Base-by-base conservation (phyloP, 2,329 filamentous ascomycete genomes). In the Zymoseptoria crescenta region DNA sequence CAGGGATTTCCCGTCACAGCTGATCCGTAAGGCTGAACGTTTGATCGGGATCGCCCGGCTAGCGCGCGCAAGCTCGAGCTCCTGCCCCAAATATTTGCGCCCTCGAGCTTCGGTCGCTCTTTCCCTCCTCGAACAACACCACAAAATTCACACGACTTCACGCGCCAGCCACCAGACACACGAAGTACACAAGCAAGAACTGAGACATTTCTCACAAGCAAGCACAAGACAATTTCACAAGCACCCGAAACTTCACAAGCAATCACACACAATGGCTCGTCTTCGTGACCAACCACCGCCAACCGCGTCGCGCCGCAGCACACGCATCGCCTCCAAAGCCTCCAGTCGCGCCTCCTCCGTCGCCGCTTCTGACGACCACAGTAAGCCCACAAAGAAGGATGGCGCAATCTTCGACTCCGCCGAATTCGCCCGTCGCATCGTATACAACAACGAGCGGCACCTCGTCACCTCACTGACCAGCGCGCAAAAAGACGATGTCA, bases 401-500 rank as follows among this genome's bases (percentile, higher is more conserved):
- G 19, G 48, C 56, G 35, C 52, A 57, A 21, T 21, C 24, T 21
- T 48, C n/a, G 27, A 48, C 55, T 9, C 16, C 29, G 10, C 52
- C 52, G 16, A 58, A 54, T 13, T 16, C 48, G 30, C 35, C 5
- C 35, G 35, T 45, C 35, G 35, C 35, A 45, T 45, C 35, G 45
- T 27, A 54, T 9, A 20, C 51, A 54, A 49, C 49, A 56, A 56
- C 20, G n/a, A 41, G 10, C 41, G 48, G 10, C 27, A 52, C 50
- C 59, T 59, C 50, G 55, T 63, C 29, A 20, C 52, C 13, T 48
- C 13, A 59, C 62, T 64, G 58, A 64, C 62, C 13, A 29, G 54
- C 27, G 13, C 24, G 20, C 57, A 62, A 61, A 60, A 64, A 64
- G 58, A 60, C 16, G 62, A 58, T 21, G 60, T 64, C 48, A 64